Percentiles rank a stretch among this genome's conserved stretches.
Evolutionary conservation across 331 rosid species (phyloP).

Genomic region (Malus hybrid): DNA sequence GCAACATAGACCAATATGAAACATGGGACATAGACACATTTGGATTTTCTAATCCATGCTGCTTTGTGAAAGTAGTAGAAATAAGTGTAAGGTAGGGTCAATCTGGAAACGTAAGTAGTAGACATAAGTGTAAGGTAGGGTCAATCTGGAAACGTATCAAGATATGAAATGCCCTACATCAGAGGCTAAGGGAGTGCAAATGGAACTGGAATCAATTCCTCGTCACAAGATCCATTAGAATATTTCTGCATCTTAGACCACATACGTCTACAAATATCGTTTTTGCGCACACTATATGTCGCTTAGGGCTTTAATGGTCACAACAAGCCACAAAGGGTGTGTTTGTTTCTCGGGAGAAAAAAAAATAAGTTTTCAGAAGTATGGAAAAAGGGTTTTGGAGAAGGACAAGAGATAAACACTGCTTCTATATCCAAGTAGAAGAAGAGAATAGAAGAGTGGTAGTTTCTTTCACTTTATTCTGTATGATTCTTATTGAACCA

Average conservation of each 20-base stretch:
- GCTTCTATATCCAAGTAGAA: background rate
- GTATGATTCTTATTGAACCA: conserved; percentile 6
- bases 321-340: too few species aligned
- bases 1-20: background rate
- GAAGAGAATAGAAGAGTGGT: background rate
- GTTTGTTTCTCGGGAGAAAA: background rate
- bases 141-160: background rate
- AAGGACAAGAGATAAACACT: background rate
- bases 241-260: background rate
- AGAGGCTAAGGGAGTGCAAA: background rate
- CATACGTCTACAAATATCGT: background rate
- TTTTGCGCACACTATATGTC: background rate
- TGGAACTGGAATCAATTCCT: background rate
- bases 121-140: background rate
- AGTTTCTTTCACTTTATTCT: conserved; percentile 11
- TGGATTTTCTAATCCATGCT: background rate
- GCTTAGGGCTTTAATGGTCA: background rate
- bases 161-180: background rate
- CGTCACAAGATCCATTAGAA: background rate
- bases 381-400: background rate
- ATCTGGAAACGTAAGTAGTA: background rate
- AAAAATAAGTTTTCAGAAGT: background rate
- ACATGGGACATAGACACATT: background rate
- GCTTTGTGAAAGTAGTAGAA: background rate
- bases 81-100: background rate